These are phyloP conservation scores for Suhomyces xylopsoci DNA, from an alignment of 805 yeast species.

Conservation along the genomic window DNA sequence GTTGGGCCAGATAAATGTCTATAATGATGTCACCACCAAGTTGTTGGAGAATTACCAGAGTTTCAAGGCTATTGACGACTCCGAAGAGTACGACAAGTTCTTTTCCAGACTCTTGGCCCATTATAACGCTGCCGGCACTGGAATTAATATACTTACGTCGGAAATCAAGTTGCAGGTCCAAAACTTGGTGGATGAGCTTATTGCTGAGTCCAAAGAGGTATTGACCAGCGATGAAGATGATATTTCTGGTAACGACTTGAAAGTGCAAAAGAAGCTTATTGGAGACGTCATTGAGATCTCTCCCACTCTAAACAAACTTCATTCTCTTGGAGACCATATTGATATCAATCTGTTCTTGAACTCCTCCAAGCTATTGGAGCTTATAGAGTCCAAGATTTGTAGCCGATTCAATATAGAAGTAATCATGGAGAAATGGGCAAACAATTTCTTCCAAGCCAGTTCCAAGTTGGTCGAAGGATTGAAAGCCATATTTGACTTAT, in stretches of 20 bases:
- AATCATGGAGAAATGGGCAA: conserved; percentile 20
- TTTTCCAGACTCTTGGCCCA: conserved; percentile 12
- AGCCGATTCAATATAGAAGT: conserved; percentile 15
- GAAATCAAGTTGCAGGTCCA: conserved; percentile 23
- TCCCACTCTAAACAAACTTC: conserved; percentile 21
- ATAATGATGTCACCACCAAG: conserved; percentile 23
- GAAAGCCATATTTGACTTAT: conserved; percentile 21
- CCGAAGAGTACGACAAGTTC: conserved; percentile 10
- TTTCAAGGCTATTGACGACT: background rate
- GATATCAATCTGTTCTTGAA: conserved; percentile 19
- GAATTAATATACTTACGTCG: conserved; percentile 15
- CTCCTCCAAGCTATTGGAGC: conserved; percentile 10
- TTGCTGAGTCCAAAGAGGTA: conserved; percentile 15
- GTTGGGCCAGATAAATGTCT: conserved; percentile 22
- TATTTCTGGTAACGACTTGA: conserved; percentile 10
- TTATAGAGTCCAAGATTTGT: conserved; percentile 11
- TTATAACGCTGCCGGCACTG: conserved; percentile 7
- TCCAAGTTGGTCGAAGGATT: conserved; percentile 14
- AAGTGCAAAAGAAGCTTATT: conserved; percentile 16
- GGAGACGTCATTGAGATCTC: conserved; percentile 13
- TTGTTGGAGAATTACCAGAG: conserved; percentile 22
- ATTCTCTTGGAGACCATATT: conserved; percentile 22
- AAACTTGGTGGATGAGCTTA: conserved; percentile 22
- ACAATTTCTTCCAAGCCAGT: conserved; percentile 14
- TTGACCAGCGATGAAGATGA: conserved; percentile 11